Conservation (phyloP, 2,329 filamentous ascomycete species). For the Colletotrichum camelliae region DNA sequence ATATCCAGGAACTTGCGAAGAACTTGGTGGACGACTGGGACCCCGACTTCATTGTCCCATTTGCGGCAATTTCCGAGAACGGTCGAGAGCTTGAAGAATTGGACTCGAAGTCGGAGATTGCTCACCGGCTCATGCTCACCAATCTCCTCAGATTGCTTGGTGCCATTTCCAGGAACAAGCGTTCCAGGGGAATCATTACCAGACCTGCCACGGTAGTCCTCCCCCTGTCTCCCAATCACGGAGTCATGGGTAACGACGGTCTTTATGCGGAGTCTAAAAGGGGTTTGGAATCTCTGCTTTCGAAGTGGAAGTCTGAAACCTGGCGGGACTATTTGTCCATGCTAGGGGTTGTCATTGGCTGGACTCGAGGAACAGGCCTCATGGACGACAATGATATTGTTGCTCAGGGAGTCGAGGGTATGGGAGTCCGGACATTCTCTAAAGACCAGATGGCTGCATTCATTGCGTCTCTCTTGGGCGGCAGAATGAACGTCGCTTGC, state of each 20-base stretch:
- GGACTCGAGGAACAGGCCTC: slow-evolving; percentile 96
- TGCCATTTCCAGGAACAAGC: slow-evolving; percentile 87
- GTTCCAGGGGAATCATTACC: slow-evolving; percentile 85
- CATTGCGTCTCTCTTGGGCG: slow-evolving; percentile 91
- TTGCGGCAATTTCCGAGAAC: slow-evolving; percentile 96
- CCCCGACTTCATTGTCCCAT: slow-evolving; percentile 92
- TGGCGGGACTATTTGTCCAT: slow-evolving; percentile 98
- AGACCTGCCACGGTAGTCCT: slow-evolving; percentile 95
- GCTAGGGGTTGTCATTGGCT: slow-evolving; percentile 96
- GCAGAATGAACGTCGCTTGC: slow-evolving; percentile 90
- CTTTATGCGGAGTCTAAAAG: slow-evolving; percentile 98
- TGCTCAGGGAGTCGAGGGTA: slow-evolving; percentile 93
- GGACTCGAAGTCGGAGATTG: slow-evolving; percentile 96
- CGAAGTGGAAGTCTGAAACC: slow-evolving; percentile 95
- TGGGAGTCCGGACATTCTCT: slow-evolving; percentile 96
- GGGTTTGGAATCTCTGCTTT: slow-evolving; percentile 94
- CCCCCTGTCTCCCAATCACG: slow-evolving; percentile 95
- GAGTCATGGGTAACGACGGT: slow-evolving; percentile 96
- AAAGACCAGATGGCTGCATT: slow-evolving; percentile 99
- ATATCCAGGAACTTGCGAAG: slow-evolving; percentile 88
- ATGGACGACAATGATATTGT: slow-evolving; percentile 98
- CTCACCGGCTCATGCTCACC: slow-evolving; percentile 98
- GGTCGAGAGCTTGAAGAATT: slow-evolving; percentile 95
- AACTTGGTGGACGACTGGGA: slow-evolving; percentile 99
- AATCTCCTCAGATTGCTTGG: slow-evolving; percentile 93